Base-by-base conservation (phyloP, 2,329 filamentous ascomycete species). In the Tricladium varicosporioides region DNA sequence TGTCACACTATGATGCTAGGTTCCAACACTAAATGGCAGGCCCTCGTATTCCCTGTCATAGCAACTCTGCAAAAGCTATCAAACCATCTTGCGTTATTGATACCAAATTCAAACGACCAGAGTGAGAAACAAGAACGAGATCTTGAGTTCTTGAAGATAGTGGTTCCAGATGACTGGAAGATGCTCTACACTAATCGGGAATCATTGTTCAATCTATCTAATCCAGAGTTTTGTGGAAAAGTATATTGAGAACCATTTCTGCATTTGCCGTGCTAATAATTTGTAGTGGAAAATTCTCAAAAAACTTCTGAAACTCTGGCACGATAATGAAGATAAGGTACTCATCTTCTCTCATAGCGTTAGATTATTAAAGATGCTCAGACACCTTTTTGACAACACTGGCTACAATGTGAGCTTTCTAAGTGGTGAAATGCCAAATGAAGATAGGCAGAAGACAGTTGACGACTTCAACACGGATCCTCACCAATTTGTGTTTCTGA, bases 271-370 rank as follows among this genome's bases (percentile, higher is more conserved):
- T 31, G 8, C 22, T 14, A 11, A 22, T 5, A 27, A 7, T 4
- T 33, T 5, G n/a, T n/a, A 67, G 73, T 99, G 94, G 94, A 92
- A 91, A 69, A 85, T 99, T 1, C 73, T 99, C 31, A 90, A 87
- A 71, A 92, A 91, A 65, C 77, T 99, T 3, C 80, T 99, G 5
- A 87, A 86, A 54, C 93, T 94, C 72, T 99, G 94, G 94, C 84
- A 96, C 69, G 79, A 82, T 13, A 92, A 89, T 67, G 91, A 91
- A 13, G 92, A 97, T 74, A 99, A 97, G 72, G 94, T 97, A 0
- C 81, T 99, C 0, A 88, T 99, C 2, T 99, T 99, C 71, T 96
- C 91, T 0, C 92, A 97, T 68, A 95, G 89, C 58, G 92, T 97
- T 4, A 84, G 89, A 1, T 77, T 99, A 2, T 75, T 99, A 19